A percentile compares a stretch with the other conserved stretches of the same genome.
Conservation (phyloP, 2,329 filamentous ascomycete species). For the Phyllosticta citribraziliensis region DNA sequence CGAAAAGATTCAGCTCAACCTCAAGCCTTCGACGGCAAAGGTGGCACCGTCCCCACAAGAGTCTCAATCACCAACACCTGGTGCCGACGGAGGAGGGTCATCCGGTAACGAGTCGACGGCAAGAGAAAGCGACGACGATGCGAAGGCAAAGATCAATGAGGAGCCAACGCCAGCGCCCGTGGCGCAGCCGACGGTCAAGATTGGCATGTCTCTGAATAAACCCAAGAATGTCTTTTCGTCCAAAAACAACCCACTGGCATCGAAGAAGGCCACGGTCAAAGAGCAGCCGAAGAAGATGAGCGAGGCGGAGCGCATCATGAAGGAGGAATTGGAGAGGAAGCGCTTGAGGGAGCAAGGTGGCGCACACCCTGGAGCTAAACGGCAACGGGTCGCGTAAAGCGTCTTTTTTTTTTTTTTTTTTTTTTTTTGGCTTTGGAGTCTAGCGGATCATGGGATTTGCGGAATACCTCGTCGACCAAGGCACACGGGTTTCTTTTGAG, state of each 20-base stretch:
- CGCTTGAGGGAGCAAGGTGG: slow-evolving; percentile 19
- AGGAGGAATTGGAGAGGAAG: slow-evolving; percentile 40
- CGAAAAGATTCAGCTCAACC: slow-evolving; percentile 24
- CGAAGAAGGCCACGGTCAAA: slow-evolving; percentile 49
- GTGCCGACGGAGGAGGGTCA: slow-evolving; percentile 1
- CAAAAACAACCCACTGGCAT: slow-evolving; percentile 52
- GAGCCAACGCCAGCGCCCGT: slow-evolving; percentile 12
- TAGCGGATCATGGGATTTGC: not conserved
- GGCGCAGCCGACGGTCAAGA: slow-evolving; percentile 13
- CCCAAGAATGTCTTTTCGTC: slow-evolving; percentile 52
- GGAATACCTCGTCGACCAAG: no score
- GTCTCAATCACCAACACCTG: slow-evolving; percentile 4
- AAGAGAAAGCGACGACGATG: slow-evolving; percentile 13
- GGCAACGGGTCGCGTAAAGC: slow-evolving; percentile 3
- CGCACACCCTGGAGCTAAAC: not conserved
- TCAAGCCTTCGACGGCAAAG: slow-evolving; percentile 20
- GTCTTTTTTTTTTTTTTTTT: not conserved
- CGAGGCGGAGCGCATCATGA: slow-evolving; percentile 83
- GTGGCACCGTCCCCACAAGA: not conserved
- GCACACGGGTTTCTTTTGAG: not conserved
- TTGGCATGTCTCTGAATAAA: slow-evolving; percentile 1
- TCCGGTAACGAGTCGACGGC: slow-evolving; percentile 28
- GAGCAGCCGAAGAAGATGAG: slow-evolving; percentile 74
- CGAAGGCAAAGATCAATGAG: not conserved
- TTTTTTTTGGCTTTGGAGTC: not conserved